These are phyloP conservation scores for Chlorella sp. DNA, from an alignment of 139 green algal genomes.

Conservation along the genomic window DNA sequence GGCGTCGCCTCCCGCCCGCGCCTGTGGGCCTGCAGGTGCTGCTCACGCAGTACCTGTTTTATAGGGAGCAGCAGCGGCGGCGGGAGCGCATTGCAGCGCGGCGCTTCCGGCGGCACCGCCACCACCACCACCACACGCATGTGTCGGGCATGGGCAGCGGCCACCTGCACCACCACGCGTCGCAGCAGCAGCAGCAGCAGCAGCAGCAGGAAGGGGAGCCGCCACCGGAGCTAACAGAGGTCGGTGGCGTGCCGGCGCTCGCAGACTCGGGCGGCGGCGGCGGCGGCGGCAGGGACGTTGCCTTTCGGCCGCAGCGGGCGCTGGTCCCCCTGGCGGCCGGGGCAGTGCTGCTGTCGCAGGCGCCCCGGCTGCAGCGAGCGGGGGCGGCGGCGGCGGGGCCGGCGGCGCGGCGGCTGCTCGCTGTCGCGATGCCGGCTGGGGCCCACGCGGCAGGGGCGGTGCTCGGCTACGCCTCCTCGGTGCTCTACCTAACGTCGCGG, in stretches of 20 bases:
- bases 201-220: neutral
- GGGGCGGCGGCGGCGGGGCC: no score
- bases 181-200: slow-evolving; percentile 1
- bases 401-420: no score
- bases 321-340: slow-evolving; percentile 32
- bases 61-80: slow-evolving; percentile 23
- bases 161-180: no score
- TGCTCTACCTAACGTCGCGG: slow-evolving; percentile 82
- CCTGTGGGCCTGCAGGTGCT: no score
- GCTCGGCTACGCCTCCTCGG: slow-evolving; percentile 69
- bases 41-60: slow-evolving; percentile 81
- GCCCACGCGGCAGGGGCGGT: slow-evolving; percentile 38
- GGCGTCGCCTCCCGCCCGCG: no score
- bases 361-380: neutral
- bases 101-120: slow-evolving; percentile 21
- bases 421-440: no score
- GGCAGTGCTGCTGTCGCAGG: slow-evolving; percentile 26
- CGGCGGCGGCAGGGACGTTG: slow-evolving; percentile 8
- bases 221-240: neutral
- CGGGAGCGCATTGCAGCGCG: slow-evolving; percentile 21
- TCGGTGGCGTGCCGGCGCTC: neutral
- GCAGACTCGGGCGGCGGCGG: neutral
- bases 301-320: slow-evolving; percentile 21
- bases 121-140: slow-evolving; percentile 6
- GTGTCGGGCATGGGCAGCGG: no score